Evolutionary conservation across 305 asterid species (phyloP).

Genomic region (Fraxinus greggii): DNA sequence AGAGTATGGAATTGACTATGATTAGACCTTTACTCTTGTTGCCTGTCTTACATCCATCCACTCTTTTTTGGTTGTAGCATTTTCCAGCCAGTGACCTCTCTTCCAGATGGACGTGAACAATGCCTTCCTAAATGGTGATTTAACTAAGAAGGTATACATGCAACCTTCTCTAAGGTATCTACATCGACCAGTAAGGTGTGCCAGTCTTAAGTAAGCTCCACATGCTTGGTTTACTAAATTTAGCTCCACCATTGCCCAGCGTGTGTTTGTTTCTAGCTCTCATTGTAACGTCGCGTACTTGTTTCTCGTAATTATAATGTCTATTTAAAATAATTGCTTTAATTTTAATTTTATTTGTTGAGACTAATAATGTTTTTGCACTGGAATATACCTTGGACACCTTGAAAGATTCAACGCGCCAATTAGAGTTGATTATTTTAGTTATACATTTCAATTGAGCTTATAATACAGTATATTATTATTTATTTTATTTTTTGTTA

Average conservation of each 20-base stretch:
- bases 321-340: too few relatives aligned
- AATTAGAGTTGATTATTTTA: too few relatives aligned
- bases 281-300: too few relatives aligned
- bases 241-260: background rate
- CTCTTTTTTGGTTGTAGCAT: background rate
- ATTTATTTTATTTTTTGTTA: too few relatives aligned
- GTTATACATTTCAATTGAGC: too few relatives aligned
- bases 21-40: background rate
- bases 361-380: too few relatives aligned
- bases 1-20: too few relatives aligned
- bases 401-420: too few relatives aligned
- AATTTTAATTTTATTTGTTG: too few relatives aligned
- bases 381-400: too few relatives aligned
- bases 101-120: background rate
- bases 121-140: background rate
- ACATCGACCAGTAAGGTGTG: background rate
- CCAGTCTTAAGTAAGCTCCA: background rate
- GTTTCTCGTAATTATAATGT: too few relatives aligned
- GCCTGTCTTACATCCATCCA: background rate
- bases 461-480: too few relatives aligned
- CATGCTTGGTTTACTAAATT: background rate
- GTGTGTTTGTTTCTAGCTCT: background rate
- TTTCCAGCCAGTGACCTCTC: background rate
- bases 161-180: background rate
- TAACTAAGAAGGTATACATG: background rate